Percentiles rank a stretch among this genome's conserved stretches.
phyloP scores from a whole-genome alignment of 805 yeast genomes.

The Schwanniomyces pseudopolymorphus region DNA sequence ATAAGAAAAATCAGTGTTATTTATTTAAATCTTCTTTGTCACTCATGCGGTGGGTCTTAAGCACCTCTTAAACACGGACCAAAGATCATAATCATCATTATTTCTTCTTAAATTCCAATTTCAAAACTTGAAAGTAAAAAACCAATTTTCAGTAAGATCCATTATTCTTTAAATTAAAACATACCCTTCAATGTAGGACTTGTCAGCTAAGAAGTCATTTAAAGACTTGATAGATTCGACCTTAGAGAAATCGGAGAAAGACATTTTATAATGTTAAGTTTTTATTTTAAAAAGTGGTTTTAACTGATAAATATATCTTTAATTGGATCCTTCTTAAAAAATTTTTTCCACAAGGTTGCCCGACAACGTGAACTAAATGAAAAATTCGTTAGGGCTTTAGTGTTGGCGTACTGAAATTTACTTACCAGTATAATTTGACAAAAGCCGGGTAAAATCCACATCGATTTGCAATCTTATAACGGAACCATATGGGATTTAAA shows the following conservation, averaged over 20 bases:
- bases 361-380: neutral
- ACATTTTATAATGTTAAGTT: slow-evolving; percentile 43
- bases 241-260: slow-evolving; percentile 80
- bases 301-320: neutral
- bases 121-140: neutral
- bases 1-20: slow-evolving; percentile 16
- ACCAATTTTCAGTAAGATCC: neutral
- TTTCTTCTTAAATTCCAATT: neutral
- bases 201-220: slow-evolving; percentile 84
- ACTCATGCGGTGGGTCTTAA: slow-evolving; percentile 96
- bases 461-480: neutral
- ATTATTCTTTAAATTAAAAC: slow-evolving; percentile 31
- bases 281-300: neutral
- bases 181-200: slow-evolving; percentile 95
- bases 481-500: neutral
- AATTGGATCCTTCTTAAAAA: neutral
- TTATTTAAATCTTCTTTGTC: slow-evolving; percentile 51
- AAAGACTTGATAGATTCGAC: slow-evolving; percentile 62
- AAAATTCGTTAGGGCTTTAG: slow-evolving; percentile 1
- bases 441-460: neutral
- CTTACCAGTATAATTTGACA: neutral
- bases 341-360: neutral
- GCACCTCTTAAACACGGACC: slow-evolving; percentile 98
- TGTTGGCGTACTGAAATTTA: neutral
- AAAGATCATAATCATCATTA: slow-evolving; percentile 70